Base-by-base conservation (phyloP, 2,329 filamentous ascomycete genomes). In the Coniella lustricola region DNA sequence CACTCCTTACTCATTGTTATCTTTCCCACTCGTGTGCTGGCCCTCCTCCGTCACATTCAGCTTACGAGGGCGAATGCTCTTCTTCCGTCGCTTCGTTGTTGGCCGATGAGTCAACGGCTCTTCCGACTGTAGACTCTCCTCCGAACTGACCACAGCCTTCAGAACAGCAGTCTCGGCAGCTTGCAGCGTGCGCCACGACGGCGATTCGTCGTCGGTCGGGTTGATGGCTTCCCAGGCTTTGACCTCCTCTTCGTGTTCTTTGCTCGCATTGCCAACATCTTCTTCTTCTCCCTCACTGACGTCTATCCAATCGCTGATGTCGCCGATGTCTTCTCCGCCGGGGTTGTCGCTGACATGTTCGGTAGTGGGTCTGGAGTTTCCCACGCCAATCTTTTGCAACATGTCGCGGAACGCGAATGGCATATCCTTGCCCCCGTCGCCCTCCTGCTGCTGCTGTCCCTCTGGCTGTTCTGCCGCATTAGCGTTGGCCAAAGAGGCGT, bases 151-250 rank as follows among this genome's bases (percentile, higher is more conserved):
- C 25, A 25, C 40, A 13, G 25, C 12, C 4, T 31, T 41, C 20
- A 44, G 31, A 13, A 45, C n/a, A 12, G 43, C 43, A 8, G 34
- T 14, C 34, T 45, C 43, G 7, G 43, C 43, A 14, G 8, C 34
- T 31, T 38, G 43, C 4, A 45, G 21, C 22, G 37, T 22, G 21
- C 29, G n/a, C 34, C 34, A 37, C 22, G 37, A 21, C 8, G 22
- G n/a, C 7, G 22, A 31, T 9, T 18, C 21, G 12, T 35, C n/a
- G 17, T 29, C 39, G 10, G 47, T 5, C 25, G 25, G 31, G 9
- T 25, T 3, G n/a, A 16, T 44, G 7, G 48, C 38, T 21, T 33
- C 22, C 50, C 50, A 52, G 35, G 45, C 18, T 3, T 47, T 33
- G 22, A 34, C 20, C 17, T 39, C 39, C 12, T 37, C 17, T 3